Conservation (phyloP, 176 grass and related monocot species). For the Tillandsia leiboldiana region DNA sequence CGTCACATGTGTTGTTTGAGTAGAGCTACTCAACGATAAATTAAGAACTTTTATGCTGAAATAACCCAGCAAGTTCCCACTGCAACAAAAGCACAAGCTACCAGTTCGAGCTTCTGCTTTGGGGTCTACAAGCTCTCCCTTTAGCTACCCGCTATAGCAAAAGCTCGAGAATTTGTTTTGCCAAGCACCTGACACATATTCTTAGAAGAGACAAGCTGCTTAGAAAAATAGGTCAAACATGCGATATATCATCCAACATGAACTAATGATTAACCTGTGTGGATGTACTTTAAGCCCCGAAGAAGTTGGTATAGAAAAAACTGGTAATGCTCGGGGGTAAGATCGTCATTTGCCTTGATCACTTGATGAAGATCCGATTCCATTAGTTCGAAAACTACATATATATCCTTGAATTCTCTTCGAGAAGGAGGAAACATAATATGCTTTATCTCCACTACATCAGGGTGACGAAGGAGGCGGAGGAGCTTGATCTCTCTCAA, state of each 20-base stretch:
- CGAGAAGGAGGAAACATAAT: conserved; percentile 72
- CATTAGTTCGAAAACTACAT: conserved; percentile 90
- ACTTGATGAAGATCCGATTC: conserved; percentile 72
- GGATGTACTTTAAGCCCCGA: conserved; percentile 77
- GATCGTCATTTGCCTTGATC: conserved; percentile 65
- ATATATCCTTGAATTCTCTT: conserved; percentile 79
- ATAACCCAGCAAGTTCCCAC: background rate
- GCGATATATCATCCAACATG: too few relatives aligned
- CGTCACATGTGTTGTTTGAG: too few relatives aligned
- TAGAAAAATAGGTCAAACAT: background rate
- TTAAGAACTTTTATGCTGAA: too few relatives aligned
- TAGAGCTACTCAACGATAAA: too few relatives aligned
- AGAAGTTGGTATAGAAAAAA: conserved; percentile 83
- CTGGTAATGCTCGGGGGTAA: conserved; percentile 61
- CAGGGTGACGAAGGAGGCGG: conserved; percentile 51
- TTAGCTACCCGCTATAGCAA: too few relatives aligned
- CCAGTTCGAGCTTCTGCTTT: too few relatives aligned
- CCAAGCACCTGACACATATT: background rate
- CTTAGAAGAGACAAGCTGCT: background rate
- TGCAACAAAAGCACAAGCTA: too few relatives aligned
- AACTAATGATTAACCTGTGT: conserved; percentile 48
- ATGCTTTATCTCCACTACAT: conserved; percentile 79
- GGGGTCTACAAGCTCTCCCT: too few relatives aligned
- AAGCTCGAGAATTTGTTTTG: too few relatives aligned
- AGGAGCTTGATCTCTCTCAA: conserved; percentile 84